Evolutionary conservation across 306 rosid genomes (phyloP), one percentile per base, ranked within the genome.

Genomic region (Glycine latifolia): DNA sequence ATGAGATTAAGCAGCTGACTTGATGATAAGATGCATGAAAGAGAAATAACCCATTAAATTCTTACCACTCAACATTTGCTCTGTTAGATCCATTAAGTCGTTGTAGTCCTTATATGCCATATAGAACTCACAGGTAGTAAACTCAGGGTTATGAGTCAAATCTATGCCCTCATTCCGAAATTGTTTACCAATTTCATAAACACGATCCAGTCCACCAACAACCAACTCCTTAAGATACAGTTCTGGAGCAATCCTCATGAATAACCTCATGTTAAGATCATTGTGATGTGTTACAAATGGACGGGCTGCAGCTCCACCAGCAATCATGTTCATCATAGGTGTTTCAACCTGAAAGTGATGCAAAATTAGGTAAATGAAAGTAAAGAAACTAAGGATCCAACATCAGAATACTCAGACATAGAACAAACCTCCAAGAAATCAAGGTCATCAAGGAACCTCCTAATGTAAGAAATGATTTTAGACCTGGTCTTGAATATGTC

Each of bases 301-400:
- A 55, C 93, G 93, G 20, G 99, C 99, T 35, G 98, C 97, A 69
- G 98, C 99, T 74, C 98, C 99, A 80, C 98, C 98, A 61, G 99
- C 90, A 86, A 93, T 93, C 97, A 90, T 93, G 85, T 93, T 95
- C 99, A 95, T 90, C 98, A 95, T 95, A 53, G 99, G 99, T 48
- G 99, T 93, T 90, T 95, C 99, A 77, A 95, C 99, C 99, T 95
- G 75, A 73, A 46, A 73, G 80, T 52, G 35, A 33, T 4, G n/a
- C 26, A 62, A 73, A 72, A 59, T 82, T 39, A 77, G 37, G 76
- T 71, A 26, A 87, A 44, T 54, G 53, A 68, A 75, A 6, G 59
- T 13, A 55, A 77, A 73, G 58, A 20, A 60, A 61, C 33, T 20
- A 68, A 53, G 26, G 77, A 79, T 16, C 63, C 4, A 10, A 60